Conservation (phyloP, 371 early-diverging fungal species). For the Mucor sp. region DNA sequence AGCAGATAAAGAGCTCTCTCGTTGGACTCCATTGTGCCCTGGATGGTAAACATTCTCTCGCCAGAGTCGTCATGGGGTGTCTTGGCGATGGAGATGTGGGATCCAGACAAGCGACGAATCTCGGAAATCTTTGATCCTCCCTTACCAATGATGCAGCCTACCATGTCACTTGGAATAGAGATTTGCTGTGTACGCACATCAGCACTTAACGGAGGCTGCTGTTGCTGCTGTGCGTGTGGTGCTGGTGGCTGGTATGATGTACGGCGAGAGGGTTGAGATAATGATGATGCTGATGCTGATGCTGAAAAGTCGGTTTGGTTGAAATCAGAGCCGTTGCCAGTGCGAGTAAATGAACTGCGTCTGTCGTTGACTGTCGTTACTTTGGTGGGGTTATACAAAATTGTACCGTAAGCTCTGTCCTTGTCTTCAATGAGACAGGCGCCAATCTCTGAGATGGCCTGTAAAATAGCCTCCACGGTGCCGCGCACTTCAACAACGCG, state of each 20-base stretch:
- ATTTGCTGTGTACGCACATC: conserved; percentile 77
- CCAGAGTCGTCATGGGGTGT: conserved; percentile 72
- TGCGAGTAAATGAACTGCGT: conserved; percentile 59
- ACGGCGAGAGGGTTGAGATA: conserved; percentile 2
- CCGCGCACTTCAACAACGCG: conserved; percentile 86
- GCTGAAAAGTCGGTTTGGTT: conserved; percentile 1
- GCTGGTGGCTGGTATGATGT: conserved; percentile 8
- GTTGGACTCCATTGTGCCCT: conserved; percentile 84
- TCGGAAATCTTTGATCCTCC: conserved; percentile 91
- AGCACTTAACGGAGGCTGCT: not conserved
- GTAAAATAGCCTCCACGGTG: conserved; percentile 66
- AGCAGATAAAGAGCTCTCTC: conserved; percentile 88
- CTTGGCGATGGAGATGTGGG: conserved; percentile 86
- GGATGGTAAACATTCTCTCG: conserved; percentile 90
- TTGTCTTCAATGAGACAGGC: conserved; percentile 53
- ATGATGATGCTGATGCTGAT: conserved; percentile 11
- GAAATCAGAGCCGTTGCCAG: conserved; percentile 54
- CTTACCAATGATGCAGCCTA: conserved; percentile 94
- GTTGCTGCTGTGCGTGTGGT: conserved; percentile 3
- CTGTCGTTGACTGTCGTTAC: conserved; percentile 1
- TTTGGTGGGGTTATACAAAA: conserved; percentile 51
- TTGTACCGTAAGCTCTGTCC: conserved; percentile 51
- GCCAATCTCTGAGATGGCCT: conserved; percentile 74
- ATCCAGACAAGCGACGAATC: conserved; percentile 86
- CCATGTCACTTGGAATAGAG: conserved; percentile 90